These are phyloP conservation scores for Arthrocladium fulminans DNA, from an alignment of 2,329 filamentous ascomycete species.

Conservation along the genomic window DNA sequence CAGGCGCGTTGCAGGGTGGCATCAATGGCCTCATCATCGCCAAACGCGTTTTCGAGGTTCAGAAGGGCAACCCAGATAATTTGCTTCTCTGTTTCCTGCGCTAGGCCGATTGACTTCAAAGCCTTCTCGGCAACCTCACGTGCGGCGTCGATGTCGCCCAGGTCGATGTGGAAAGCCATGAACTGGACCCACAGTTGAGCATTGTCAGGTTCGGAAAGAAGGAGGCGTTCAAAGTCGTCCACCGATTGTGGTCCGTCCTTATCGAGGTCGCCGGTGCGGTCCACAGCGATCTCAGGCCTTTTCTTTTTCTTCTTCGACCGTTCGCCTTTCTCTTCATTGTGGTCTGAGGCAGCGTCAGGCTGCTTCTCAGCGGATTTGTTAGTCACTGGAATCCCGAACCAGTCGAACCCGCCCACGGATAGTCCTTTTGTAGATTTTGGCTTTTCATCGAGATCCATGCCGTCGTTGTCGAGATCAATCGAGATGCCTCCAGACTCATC, in stretches of 20 bases:
- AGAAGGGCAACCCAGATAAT: slow-evolving; percentile 93
- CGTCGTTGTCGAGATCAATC: slow-evolving; percentile 36
- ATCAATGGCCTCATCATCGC: slow-evolving; percentile 71
- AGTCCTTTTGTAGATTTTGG: slow-evolving; percentile 44
- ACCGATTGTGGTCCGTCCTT: slow-evolving; percentile 78
- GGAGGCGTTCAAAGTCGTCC: slow-evolving; percentile 85
- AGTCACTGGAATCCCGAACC: slow-evolving; percentile 51
- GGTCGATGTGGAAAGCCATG: slow-evolving; percentile 96
- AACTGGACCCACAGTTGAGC: slow-evolving; percentile 91
- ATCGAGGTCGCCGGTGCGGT: slow-evolving; percentile 87
- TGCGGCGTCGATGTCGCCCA: slow-evolving; percentile 80
- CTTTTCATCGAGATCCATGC: slow-evolving; percentile 34
- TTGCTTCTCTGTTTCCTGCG: slow-evolving; percentile 84
- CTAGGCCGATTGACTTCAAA: slow-evolving; percentile 79
- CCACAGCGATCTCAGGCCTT: slow-evolving; percentile 67
- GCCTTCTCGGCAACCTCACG: slow-evolving; percentile 85
- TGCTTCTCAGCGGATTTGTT: slow-evolving; percentile 32
- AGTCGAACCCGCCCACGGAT: slow-evolving; percentile 73
- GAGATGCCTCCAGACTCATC: slow-evolving; percentile 26
- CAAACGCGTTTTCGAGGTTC: slow-evolving; percentile 88
- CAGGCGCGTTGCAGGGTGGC: slow-evolving; percentile 85
- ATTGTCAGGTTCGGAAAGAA: slow-evolving; percentile 88
- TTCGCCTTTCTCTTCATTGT: slow-evolving; percentile 41
- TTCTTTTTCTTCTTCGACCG: slow-evolving; percentile 57
- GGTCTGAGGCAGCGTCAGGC: slow-evolving; percentile 44